Conservation (phyloP, 139 green algal genomes). For the Chlamydomonas incerta region DNA sequence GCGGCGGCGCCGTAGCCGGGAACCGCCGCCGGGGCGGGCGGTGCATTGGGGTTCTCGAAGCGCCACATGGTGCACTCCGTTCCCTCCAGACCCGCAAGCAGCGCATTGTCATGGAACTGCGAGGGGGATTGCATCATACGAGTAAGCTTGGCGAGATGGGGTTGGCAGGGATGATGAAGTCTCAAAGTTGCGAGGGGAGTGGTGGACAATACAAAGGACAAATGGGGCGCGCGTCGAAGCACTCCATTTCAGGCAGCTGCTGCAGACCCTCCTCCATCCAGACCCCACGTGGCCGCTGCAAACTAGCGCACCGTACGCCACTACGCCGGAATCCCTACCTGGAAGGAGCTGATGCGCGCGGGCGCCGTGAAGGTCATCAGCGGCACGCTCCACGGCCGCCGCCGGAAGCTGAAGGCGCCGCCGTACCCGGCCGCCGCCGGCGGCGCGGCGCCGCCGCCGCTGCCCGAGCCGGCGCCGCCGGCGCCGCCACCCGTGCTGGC, state of each 20-base stretch:
- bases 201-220: neutral
- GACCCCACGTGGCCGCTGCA: no score
- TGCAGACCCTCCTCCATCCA: neutral
- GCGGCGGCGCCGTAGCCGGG: neutral
- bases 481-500: neutral
- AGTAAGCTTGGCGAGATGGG: neutral
- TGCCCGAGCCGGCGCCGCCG: neutral
- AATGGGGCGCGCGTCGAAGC: no score
- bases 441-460: neutral
- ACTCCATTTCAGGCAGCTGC: neutral
- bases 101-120: conserved; percentile 53
- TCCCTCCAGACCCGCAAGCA: conserved; percentile 57
- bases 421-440: neutral
- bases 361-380: conserved; percentile 49
- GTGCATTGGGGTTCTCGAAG: conserved; percentile 42
- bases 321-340: neutral
- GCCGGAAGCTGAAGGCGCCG: neutral
- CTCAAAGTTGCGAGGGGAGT: neutral
- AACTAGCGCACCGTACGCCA: neutral
- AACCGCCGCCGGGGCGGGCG: neutral
- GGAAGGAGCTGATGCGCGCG: conserved; percentile 51
- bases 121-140: no score
- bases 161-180: neutral
- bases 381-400: conserved; percentile 22
- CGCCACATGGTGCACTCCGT: conserved; percentile 51